Conservation (phyloP, 1,284 basidiomycete species). For the Wallemia ichthyophaga region DNA sequence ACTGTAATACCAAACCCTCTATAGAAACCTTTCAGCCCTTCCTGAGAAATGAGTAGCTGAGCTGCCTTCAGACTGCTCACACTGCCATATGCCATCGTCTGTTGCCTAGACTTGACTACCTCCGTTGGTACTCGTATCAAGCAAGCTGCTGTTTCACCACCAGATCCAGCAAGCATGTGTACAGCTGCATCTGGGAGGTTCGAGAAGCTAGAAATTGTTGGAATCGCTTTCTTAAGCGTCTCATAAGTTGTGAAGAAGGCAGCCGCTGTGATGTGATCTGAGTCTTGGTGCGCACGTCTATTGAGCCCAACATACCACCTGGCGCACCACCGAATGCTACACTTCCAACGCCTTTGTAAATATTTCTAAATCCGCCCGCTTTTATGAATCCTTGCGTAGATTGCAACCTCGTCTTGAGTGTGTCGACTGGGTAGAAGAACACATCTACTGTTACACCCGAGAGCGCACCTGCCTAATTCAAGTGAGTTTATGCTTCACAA, state of each 20-base stretch:
- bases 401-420: conserved; percentile 80
- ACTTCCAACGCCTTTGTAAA: conserved; percentile 84
- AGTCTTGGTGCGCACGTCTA: background rate
- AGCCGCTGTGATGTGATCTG: conserved; percentile 29
- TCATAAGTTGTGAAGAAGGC: conserved; percentile 91
- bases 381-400: conserved; percentile 54
- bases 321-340: conserved; percentile 87
- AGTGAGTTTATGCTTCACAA: too few species aligned
- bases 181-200: conserved; percentile 5
- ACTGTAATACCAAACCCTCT: conserved; percentile 49
- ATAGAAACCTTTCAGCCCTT: conserved; percentile 41
- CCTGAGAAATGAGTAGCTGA: conserved; percentile 22
- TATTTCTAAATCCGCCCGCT: conserved; percentile 65
- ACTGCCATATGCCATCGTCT: conserved; percentile 36
- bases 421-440: conserved; percentile 87
- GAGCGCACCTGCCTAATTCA: conserved; percentile 52
- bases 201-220: conserved; percentile 6
- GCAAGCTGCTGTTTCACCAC: conserved; percentile 42
- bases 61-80: conserved; percentile 21
- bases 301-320: conserved; percentile 32
- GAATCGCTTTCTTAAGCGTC: conserved; percentile 30
- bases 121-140: conserved; percentile 80
- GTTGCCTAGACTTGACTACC: conserved; percentile 60
- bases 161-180: conserved; percentile 16
- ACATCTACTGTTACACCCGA: conserved; percentile 77